Conservation (phyloP, 1,139 yeast genomes). For the Saccharomycopsis hybrid region DNA sequence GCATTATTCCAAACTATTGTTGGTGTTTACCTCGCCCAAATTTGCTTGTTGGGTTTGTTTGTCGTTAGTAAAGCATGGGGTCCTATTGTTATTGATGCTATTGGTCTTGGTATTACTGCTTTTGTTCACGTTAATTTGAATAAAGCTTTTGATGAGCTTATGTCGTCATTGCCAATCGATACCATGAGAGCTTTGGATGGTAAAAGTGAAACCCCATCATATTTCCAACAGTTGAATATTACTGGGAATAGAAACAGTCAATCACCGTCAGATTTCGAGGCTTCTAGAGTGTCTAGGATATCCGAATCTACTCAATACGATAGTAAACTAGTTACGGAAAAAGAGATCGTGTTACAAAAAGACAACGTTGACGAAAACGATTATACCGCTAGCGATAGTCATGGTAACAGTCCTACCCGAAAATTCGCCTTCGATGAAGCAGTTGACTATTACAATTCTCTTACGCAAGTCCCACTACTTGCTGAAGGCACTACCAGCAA, state of each 20-base stretch:
- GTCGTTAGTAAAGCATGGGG: slow-evolving; percentile 72
- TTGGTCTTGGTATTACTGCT: slow-evolving; percentile 45
- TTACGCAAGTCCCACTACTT: slow-evolving; percentile 35
- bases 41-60: slow-evolving; percentile 59
- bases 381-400: background rate
- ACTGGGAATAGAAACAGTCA: slow-evolving; percentile 3
- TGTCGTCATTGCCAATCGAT: slow-evolving; percentile 55
- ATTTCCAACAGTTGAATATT: slow-evolving; percentile 23
- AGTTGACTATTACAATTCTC: slow-evolving; percentile 11
- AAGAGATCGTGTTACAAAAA: background rate
- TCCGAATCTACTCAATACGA: slow-evolving; percentile 12
- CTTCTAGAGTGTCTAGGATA: slow-evolving; percentile 15
- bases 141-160: slow-evolving; percentile 57
- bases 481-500: slow-evolving; percentile 41
- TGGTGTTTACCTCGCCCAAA: slow-evolving; percentile 61
- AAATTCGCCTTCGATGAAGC: background rate
- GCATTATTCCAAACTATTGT: slow-evolving; percentile 61
- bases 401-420: background rate
- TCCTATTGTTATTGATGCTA: slow-evolving; percentile 56
- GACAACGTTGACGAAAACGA: slow-evolving; percentile 1
- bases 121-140: slow-evolving; percentile 49
- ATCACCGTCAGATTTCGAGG: background rate
- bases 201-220: slow-evolving; percentile 54
- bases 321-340: background rate
- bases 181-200: slow-evolving; percentile 65